Evolutionary conservation across 208 protist species (phyloP).

Genomic region (Trypanosoma platydactyli): DNA sequence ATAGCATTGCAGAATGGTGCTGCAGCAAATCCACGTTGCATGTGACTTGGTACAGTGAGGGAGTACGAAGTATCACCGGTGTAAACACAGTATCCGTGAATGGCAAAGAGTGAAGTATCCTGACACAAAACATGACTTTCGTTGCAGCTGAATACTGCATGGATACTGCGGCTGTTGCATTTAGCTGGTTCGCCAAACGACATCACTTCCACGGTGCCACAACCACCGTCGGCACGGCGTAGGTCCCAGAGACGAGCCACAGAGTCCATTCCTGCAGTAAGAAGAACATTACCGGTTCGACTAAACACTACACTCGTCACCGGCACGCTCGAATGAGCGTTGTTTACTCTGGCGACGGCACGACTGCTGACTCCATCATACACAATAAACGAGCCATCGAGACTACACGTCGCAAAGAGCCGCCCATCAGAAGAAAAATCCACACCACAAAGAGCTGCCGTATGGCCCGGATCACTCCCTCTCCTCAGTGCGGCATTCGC

Average conservation of each 20-base stretch:
- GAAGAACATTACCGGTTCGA: slow-evolving; percentile 71
- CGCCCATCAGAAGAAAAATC: slow-evolving; percentile 61
- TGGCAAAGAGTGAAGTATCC: slow-evolving; percentile 52
- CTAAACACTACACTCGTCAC: slow-evolving; percentile 85
- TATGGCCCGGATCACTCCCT: slow-evolving; percentile 45
- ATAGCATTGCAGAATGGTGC: slow-evolving; percentile 57
- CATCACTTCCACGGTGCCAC: slow-evolving; percentile 45
- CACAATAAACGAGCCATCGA: slow-evolving; percentile 75
- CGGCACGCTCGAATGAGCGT: slow-evolving; percentile 69
- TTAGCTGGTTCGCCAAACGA: slow-evolving; percentile 78
- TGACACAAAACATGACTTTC: slow-evolving; percentile 78
- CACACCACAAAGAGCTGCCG: slow-evolving; percentile 62
- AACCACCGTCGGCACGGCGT: slow-evolving; percentile 34
- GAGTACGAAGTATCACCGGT: slow-evolving; percentile 59
- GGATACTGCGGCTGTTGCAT: slow-evolving; percentile 74
- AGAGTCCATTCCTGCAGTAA: slow-evolving; percentile 86
- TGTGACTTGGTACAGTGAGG: slow-evolving; percentile 56
- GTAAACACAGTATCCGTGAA: slow-evolving; percentile 76
- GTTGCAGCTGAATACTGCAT: slow-evolving; percentile 64
- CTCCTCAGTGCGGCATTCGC: slow-evolving; percentile 1
- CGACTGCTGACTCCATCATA: slow-evolving; percentile 80
- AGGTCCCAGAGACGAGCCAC: slow-evolving; percentile 82
- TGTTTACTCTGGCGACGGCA: slow-evolving; percentile 46
- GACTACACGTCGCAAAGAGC: slow-evolving; percentile 55
- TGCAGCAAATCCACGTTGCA: slow-evolving; percentile 58